Evolutionary conservation across 305 asterid species (phyloP).

Genomic region (Fraxinus sp.): DNA sequence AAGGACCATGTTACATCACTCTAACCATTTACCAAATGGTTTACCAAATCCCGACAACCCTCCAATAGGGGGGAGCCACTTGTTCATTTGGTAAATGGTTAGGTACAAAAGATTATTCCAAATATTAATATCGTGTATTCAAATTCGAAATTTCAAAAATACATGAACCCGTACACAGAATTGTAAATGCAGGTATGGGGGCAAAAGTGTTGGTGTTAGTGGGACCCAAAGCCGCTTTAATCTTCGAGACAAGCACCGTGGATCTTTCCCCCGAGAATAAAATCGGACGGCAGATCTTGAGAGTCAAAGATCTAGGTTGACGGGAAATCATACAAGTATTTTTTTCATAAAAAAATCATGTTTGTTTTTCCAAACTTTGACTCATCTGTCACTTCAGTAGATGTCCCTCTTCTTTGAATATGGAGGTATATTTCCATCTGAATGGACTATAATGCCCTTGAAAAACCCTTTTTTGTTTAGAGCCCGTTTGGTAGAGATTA

Average conservation of each 20-base stretch:
- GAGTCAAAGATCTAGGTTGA: conserved; percentile 41
- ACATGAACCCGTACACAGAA: not conserved
- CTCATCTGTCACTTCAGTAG: conserved; percentile 55
- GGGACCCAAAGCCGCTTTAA: conserved; percentile 16
- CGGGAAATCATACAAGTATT: not conserved
- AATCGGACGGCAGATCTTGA: conserved; percentile 19
- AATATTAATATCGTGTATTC: not conserved
- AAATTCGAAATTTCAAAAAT: not conserved
- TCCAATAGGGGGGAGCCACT: too few relatives aligned
- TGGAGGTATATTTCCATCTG: conserved; percentile 19
- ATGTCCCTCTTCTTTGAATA: conserved; percentile 55
- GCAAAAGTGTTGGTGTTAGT: not conserved
- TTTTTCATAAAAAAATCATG: not conserved
- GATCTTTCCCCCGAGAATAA: not conserved
- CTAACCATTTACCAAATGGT: too few relatives aligned
- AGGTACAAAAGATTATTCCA: too few relatives aligned
- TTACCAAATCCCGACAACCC: too few relatives aligned
- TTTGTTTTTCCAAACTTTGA: conserved; percentile 42
- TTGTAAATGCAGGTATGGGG: not conserved
- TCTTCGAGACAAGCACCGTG: not conserved
- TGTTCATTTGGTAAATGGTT: too few relatives aligned
- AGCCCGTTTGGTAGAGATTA: too few relatives aligned
- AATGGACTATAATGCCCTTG: conserved; percentile 34
- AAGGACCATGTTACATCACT: too few relatives aligned
- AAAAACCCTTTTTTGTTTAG: not conserved